These are phyloP conservation scores for Hanseniaspora lindneri DNA, from an alignment of 805 yeast genomes.

Conservation along the genomic window DNA sequence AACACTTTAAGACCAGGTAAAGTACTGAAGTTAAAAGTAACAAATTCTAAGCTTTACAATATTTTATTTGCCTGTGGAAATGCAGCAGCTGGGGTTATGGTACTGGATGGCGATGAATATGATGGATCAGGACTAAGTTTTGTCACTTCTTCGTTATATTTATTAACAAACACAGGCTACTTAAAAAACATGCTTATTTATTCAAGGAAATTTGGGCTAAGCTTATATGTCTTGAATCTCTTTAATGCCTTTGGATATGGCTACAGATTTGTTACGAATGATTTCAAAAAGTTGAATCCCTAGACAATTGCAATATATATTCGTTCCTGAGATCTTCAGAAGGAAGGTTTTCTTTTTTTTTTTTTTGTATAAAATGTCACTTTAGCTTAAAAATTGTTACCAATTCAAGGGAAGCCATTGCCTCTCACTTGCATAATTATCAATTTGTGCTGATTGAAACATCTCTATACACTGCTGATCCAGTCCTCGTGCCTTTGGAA, in stretches of 20 bases:
- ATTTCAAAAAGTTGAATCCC: constrained; percentile 15
- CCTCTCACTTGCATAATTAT: constrained; percentile 38
- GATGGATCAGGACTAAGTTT: constrained; percentile 71
- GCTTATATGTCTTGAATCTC: constrained; percentile 45
- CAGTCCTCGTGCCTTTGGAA: constrained; percentile 87
- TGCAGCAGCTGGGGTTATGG: constrained; percentile 60
- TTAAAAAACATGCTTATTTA: constrained; percentile 41
- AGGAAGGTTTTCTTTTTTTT: too few species aligned
- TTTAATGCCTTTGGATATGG: constrained; percentile 60
- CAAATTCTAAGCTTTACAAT: constrained; percentile 26
- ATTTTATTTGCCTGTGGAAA: constrained; percentile 49
- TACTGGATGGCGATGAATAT: constrained; percentile 60
- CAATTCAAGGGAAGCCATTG: constrained; percentile 60
- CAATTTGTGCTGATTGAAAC: constrained; percentile 59
- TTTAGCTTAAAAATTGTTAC: constrained; percentile 27
- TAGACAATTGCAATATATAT: neutral
- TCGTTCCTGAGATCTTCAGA: too few species aligned
- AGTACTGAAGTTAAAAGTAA: constrained; percentile 13
- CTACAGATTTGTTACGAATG: constrained; percentile 46
- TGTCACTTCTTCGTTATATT: constrained; percentile 72
- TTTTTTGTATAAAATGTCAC: neutral
- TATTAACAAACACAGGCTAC: constrained; percentile 56
- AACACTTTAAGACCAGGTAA: constrained; percentile 6
- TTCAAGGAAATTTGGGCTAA: constrained; percentile 52
- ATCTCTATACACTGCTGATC: constrained; percentile 93